These are phyloP conservation scores for Candida maris DNA, from an alignment of 805 yeast genomes.

Conservation along the genomic window DNA sequence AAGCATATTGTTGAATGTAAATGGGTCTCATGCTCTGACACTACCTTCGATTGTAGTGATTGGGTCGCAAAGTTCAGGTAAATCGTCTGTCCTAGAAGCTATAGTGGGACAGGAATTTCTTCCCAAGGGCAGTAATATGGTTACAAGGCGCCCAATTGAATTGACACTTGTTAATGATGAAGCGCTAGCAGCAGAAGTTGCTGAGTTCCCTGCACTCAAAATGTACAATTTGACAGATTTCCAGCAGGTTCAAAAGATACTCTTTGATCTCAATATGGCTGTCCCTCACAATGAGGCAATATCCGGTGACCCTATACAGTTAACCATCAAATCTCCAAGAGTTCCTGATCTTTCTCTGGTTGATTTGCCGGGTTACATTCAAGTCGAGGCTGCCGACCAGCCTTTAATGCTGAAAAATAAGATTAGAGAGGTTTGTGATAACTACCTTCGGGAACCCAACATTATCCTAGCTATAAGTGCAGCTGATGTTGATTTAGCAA, in stretches of 20 bases:
- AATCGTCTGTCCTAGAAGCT: slow-evolving; percentile 91
- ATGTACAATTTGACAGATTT: slow-evolving; percentile 83
- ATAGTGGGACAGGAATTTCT: slow-evolving; percentile 97
- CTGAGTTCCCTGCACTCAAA: slow-evolving; percentile 90
- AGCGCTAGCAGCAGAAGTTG: slow-evolving; percentile 71
- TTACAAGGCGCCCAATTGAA: slow-evolving; percentile 95
- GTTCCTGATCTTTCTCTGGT: slow-evolving; percentile 93
- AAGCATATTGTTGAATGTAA: slow-evolving; percentile 69
- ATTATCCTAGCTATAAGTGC: slow-evolving; percentile 94
- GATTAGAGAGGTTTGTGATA: slow-evolving; percentile 76
- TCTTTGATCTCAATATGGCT: slow-evolving; percentile 86
- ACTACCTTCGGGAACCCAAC: slow-evolving; percentile 86
- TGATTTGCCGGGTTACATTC: slow-evolving; percentile 97
- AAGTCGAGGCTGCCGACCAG: slow-evolving; percentile 94
- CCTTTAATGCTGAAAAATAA: slow-evolving; percentile 78
- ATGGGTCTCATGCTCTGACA: slow-evolving; percentile 67
- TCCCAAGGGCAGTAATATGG: slow-evolving; percentile 98
- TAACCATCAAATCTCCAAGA: slow-evolving; percentile 82
- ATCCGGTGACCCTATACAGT: slow-evolving; percentile 89
- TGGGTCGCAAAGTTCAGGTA: slow-evolving; percentile 97
- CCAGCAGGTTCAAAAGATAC: slow-evolving; percentile 79
- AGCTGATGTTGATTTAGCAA: slow-evolving; percentile 97
- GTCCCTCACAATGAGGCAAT: slow-evolving; percentile 85
- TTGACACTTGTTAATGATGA: slow-evolving; percentile 87
- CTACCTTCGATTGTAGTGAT: slow-evolving; percentile 94